Conservation (phyloP, 139 green algal species). For the Coelastrella sp. region DNA sequence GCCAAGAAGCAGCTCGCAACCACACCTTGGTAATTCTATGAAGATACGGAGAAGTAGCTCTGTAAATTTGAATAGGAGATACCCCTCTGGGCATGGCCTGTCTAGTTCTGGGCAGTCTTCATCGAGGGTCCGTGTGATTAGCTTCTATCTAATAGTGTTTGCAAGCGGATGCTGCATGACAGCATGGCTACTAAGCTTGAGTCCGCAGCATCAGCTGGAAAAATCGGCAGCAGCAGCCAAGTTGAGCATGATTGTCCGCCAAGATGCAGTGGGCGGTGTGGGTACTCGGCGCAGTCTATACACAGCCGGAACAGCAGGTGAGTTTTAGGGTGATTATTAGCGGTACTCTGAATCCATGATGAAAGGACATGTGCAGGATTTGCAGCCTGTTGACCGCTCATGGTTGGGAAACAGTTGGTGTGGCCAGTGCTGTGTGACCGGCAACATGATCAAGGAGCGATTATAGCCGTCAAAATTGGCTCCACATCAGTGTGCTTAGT, state of each 20-base stretch:
- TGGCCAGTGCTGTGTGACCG: not conserved
- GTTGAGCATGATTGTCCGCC: not conserved
- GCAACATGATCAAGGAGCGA: not conserved
- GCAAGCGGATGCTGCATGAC: constrained; percentile 33
- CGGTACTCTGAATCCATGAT: not conserved
- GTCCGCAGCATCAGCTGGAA: constrained; percentile 26
- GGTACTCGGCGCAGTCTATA: constrained; percentile 10
- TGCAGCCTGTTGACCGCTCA: not conserved
- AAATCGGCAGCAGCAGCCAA: constrained; percentile 17
- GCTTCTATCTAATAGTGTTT: constrained; percentile 43
- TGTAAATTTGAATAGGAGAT: not conserved
- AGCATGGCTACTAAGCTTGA: constrained; percentile 29
- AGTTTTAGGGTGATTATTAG: not conserved
- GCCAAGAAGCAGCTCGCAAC: not conserved
- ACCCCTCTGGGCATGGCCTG: not conserved
- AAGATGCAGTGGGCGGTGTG: not conserved
- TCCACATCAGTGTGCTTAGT: not conserved
- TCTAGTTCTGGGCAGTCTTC: not conserved
- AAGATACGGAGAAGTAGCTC: constrained; percentile 1
- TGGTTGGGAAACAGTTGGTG: not conserved
- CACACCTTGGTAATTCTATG: not conserved
- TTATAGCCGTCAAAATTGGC: not conserved
- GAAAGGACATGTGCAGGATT: too few species aligned
- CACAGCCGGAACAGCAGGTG: constrained; percentile 31
- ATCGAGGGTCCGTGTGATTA: not conserved